Conservation (phyloP, 1,284 basidiomycete genomes). For the Kalmanozyma brasiliensis region DNA sequence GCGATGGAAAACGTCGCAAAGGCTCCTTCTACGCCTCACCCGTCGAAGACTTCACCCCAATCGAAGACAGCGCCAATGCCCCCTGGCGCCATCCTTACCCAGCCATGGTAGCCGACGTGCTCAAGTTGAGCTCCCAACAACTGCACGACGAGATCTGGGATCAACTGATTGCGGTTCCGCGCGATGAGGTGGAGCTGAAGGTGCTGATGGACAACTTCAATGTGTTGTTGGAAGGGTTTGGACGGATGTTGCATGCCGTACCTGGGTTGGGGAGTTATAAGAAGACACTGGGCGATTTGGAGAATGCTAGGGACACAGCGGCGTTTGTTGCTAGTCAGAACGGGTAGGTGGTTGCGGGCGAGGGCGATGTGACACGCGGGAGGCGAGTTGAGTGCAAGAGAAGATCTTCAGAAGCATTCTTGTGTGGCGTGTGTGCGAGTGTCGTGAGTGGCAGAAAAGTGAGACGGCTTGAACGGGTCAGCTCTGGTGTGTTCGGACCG, state of each 20-base stretch:
- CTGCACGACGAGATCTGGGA: conserved; percentile 51
- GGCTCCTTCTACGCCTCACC: conserved; percentile 22
- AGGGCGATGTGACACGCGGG: too few species aligned
- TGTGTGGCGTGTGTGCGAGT: too few species aligned
- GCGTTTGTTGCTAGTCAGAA: conserved; percentile 39
- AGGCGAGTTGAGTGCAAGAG: too few species aligned
- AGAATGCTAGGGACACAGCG: conserved; percentile 43
- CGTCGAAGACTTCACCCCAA: conserved; percentile 12
- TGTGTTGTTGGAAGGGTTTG: conserved; percentile 35
- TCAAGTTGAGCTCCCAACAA: conserved; percentile 31
- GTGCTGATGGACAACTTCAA: conserved; percentile 37
- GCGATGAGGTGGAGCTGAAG: conserved; percentile 24
- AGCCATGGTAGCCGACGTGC: conserved; percentile 37
- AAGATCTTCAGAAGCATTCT: too few species aligned
- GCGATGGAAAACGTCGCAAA: conserved; percentile 29
- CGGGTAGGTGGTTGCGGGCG: neutral
- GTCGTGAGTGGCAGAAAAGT: too few species aligned
- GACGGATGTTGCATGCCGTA: conserved; percentile 36
- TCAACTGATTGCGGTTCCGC: conserved; percentile 30
- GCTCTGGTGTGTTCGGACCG: too few species aligned
- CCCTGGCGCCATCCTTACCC: conserved; percentile 51
- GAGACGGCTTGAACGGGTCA: too few species aligned
- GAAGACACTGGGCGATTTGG: conserved; percentile 19
- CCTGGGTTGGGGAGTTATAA: conserved; percentile 39
- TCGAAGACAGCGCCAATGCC: conserved; percentile 40